Conservation (phyloP, 495 filamentous ascomycete genomes). For the Neurospora tetrasperma region DNA sequence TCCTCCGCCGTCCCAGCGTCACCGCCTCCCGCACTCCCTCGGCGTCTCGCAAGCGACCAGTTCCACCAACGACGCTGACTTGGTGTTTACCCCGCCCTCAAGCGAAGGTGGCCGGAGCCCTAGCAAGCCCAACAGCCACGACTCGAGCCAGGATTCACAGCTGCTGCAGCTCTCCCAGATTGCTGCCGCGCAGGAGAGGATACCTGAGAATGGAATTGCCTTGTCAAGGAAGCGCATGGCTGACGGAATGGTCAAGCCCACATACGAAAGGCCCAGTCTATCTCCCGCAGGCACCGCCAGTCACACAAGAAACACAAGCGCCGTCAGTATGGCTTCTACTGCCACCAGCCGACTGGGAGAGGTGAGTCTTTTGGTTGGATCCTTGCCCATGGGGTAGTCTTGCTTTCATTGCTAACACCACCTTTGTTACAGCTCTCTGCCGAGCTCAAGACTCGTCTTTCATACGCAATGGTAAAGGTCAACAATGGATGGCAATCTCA, state of each 20-base stretch:
- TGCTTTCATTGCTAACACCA: constrained; percentile 12
- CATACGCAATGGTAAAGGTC: constrained; percentile 84
- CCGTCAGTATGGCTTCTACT: constrained; percentile 42
- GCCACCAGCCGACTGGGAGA: constrained; percentile 61
- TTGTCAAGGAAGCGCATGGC: constrained; percentile 51
- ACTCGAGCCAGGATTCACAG: constrained; percentile 39
- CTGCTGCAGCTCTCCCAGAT: constrained; percentile 43
- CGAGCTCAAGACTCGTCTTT: constrained; percentile 66
- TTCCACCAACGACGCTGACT: constrained; percentile 32
- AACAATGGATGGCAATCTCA: constrained; percentile 73
- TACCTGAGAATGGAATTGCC: constrained; percentile 24
- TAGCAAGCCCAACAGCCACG: constrained; percentile 21
- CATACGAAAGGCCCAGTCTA: constrained; percentile 26
- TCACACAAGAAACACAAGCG: constrained; percentile 62
- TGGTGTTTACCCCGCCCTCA: constrained; percentile 36
- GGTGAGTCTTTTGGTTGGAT: constrained; percentile 33
- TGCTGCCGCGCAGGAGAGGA: constrained; percentile 40
- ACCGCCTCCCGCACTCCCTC: constrained; percentile 23
- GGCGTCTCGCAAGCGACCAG: constrained; percentile 34
- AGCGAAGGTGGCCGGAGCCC: constrained; percentile 35
- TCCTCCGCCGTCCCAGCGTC: constrained; percentile 9
- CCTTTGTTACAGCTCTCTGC: constrained; percentile 50
- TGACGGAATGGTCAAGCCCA: constrained; percentile 50
- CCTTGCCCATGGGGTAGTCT: too few species aligned
- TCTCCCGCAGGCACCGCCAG: constrained; percentile 30